Evolutionary conservation across 2,329 filamentous ascomycete species (phyloP), one percentile per base, ranked within the genome.

Genomic region (Trichophyton schoenleinii): DNA sequence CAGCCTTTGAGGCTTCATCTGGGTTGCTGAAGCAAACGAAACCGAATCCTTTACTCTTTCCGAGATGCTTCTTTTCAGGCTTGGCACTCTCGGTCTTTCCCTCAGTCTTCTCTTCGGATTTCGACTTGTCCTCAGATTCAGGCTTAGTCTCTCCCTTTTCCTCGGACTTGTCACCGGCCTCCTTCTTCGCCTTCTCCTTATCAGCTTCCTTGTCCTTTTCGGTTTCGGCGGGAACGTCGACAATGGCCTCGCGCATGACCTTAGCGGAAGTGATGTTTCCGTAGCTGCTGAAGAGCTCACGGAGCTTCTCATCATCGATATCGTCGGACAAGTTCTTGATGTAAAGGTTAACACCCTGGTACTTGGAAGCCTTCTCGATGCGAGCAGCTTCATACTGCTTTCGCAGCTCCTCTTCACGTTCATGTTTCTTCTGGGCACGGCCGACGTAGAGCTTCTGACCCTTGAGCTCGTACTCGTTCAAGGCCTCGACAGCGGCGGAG

Each of bases 11-110:
- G 67, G 94, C 94, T 76, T 99, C 94, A 71, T 99, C 94, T 64
- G 94, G 91, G 83, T 95, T 97, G 84, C 89, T 94, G 82, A 99
- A 99, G 88, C 94, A 99, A 73, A 99, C 94, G 77, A 99, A 99
- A 70, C 94, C 94, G 75, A 99, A 99, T 75, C 94, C 94, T 83
- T 97, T 99, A 87, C 91, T 96, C 88, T 97, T 97, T 75, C 94
- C 94, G 64, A 95, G 83, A 59, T 80, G 74, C 75, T 82, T 84
- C 79, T 84, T 84, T 74, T 82, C 82, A 68, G 80, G 79, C 67
- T 70, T 75, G 49, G 79, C 83, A 80, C 78, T 74, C 57, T 79
- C 75, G 66, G 80, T 77, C 64, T 77, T 72, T 44, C 83, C 80
- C 63, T 77, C 74, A 38, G 73, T 62, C 77, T 81, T 77, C 64